Evolutionary conservation across 2,329 filamentous ascomycete genomes (phyloP).

Genomic region (Ophiocordyceps camponoti-saundersi): DNA sequence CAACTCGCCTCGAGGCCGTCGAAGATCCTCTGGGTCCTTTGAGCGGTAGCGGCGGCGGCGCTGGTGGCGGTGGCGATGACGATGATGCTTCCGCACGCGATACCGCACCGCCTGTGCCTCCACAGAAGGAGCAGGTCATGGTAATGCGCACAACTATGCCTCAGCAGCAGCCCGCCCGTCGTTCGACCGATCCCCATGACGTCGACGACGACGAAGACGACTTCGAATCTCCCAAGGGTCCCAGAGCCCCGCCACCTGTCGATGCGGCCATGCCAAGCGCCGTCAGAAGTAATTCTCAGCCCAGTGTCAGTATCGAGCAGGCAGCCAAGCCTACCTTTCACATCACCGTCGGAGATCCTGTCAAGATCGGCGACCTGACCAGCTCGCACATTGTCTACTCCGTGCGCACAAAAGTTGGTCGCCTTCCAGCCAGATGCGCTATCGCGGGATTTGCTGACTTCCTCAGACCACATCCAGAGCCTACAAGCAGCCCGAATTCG

Average conservation of each 20-base stretch:
- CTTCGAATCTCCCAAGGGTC: constrained; percentile 30
- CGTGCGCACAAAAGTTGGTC: constrained; percentile 68
- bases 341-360: constrained; percentile 86
- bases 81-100: constrained; percentile 15
- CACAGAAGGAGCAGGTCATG: constrained; percentile 45
- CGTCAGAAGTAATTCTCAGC: constrained; percentile 37
- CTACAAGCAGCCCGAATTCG: constrained; percentile 82
- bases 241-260: constrained; percentile 50
- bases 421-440: not conserved
- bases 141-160: constrained; percentile 41
- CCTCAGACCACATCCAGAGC: constrained; percentile 81
- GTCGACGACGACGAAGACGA: constrained; percentile 62
- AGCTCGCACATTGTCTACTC: constrained; percentile 97
- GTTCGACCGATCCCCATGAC: constrained; percentile 40
- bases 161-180: constrained; percentile 23
- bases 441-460: not conserved
- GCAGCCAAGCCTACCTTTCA: constrained; percentile 83
- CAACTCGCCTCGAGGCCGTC: constrained; percentile 62
- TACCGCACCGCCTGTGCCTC: constrained; percentile 48
- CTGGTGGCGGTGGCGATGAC: constrained; percentile 28
- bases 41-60: constrained; percentile 41
- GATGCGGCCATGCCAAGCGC: constrained; percentile 37
- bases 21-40: constrained; percentile 64
- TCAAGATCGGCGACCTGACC: constrained; percentile 93
- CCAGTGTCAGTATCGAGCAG: constrained; percentile 82